A percentile compares a stretch with the other conserved stretches of the same genome.
Conservation (phyloP, 345 rosid species). For the sweet orange (Citrus sinensis) region DVS_A1.0 CM039163.1:38927001-38927500, state of each 20-base stretch:
- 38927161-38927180: slow-evolving; percentile 41
- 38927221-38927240: slow-evolving; percentile 17
- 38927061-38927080: slow-evolving; percentile 19
- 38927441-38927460: background rate
- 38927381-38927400: slow-evolving; percentile 18
- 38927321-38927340: background rate
- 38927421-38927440: background rate
- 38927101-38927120: slow-evolving; percentile 44
- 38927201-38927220: slow-evolving; percentile 29
- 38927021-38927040: slow-evolving; percentile 23
- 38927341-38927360: slow-evolving; percentile 9
- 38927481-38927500: too few relatives aligned
- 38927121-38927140: slow-evolving; percentile 32
- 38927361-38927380: slow-evolving; percentile 19
- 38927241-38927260: slow-evolving; percentile 14
- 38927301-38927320: slow-evolving; percentile 26
- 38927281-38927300: slow-evolving; percentile 7
- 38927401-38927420: background rate
- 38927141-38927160: slow-evolving; percentile 38
- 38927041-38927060: slow-evolving; percentile 44
- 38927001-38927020: slow-evolving; percentile 37
- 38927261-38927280: slow-evolving; percentile 3
- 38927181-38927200: slow-evolving; percentile 35
- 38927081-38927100: slow-evolving; percentile 29
- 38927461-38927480: background rate